Base-by-base conservation (phyloP, 805 yeast genomes). In the Wickerhamiella allomyrinae region DNA sequence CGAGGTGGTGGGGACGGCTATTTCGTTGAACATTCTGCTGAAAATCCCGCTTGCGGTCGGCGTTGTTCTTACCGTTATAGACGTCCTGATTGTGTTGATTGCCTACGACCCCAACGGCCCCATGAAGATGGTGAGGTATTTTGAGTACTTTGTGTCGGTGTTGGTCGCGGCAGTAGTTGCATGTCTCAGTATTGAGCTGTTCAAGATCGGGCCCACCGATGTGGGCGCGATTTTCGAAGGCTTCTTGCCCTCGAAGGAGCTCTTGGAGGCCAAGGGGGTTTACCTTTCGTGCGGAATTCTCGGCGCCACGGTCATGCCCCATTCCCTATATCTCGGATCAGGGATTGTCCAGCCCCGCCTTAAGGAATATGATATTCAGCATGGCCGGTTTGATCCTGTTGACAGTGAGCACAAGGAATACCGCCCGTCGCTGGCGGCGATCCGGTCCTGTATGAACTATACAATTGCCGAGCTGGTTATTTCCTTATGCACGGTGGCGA, bases 261-360 rank as follows among this genome's bases (percentile, higher is more conserved):
- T 75, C 42, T 60, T 66, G 21, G 76, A 76, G 51, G 74, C 70
- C 54, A 69, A 72, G 54, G 91, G 94, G 0, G 61, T 82, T 22
- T 85, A 77, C 54, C 63, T 84, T 17, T 74, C 89, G 20, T 67
- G 87, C 50, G 95, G 94, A 20, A 82, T 86, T 39, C 66, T 85
- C 41, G 95, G 95, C 20, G 95, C 95, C 9, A 86, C 95, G 0
- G 95, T 86, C 20, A 86, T 86, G 95, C 95, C 95, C 2, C 95
- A 86, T 56, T 77, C 87, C 1, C 63, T 86, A 39, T 84, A 80
- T 53, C 63, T 86, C 43, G 95, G 95, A 1, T 79, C 91, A 0
- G 89, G 91, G 5, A 65, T 86, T 39, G 95, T 85, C 6, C 93
- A 85, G 57, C 82, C 94, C 20, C 70, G 95, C 49, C 65, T 86